Conservation (phyloP, 1,284 basidiomycete species). For the Cystobasidiaceae sp. region DNA sequence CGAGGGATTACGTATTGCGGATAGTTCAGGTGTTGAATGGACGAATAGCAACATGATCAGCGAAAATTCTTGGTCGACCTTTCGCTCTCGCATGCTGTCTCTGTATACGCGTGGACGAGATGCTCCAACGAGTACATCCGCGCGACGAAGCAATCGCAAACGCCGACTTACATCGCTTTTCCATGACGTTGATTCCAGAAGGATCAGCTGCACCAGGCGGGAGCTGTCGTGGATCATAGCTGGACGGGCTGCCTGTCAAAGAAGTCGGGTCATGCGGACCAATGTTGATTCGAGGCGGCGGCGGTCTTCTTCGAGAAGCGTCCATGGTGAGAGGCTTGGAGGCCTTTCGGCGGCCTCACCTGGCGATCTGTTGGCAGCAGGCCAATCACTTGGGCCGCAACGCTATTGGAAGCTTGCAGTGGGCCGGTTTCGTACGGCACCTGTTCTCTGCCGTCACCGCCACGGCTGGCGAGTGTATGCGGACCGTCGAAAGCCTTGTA, state of each 20-base stretch:
- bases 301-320: not conserved
- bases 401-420: too few relatives aligned
- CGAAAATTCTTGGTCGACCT: not conserved
- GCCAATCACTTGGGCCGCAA: too few relatives aligned
- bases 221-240: too few relatives aligned
- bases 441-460: too few relatives aligned
- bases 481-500: too few relatives aligned
- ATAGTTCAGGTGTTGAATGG: too few relatives aligned
- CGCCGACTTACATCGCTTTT: constrained; percentile 23
- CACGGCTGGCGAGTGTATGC: too few relatives aligned
- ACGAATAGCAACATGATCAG: not conserved
- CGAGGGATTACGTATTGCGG: not conserved
- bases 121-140: not conserved
- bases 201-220: not conserved
- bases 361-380: too few relatives aligned
- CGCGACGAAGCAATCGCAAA: not conserved
- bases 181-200: constrained; percentile 9
- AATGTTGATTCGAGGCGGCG: constrained; percentile 25
- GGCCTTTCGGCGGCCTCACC: too few relatives aligned
- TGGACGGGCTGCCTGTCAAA: not conserved
- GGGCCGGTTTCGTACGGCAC: too few relatives aligned
- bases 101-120: constrained; percentile 3
- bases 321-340: not conserved
- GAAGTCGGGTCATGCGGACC: not conserved
- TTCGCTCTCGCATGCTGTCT: not conserved